phyloP scores from a whole-genome alignment of 495 filamentous ascomycete species.

The Hypoxylon lienhwacheense region DNA sequence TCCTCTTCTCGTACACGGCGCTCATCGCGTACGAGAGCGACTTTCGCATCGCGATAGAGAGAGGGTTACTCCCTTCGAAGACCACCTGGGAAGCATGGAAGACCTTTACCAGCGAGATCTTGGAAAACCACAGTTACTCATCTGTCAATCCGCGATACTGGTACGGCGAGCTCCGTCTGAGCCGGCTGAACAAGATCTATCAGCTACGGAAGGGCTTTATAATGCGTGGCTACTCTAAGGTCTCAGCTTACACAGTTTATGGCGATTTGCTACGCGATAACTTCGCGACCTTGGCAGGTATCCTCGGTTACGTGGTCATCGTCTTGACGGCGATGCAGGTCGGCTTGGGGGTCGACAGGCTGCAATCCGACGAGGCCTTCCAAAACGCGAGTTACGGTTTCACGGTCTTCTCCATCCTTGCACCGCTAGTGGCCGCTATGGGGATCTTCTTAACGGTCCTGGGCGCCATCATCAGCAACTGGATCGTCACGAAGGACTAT shows the following conservation, averaged over 20 bases:
- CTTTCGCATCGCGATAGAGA: conserved; percentile 43
- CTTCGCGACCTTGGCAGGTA: conserved; percentile 48
- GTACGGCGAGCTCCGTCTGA: conserved; percentile 52
- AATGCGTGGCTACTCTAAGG: conserved; percentile 36
- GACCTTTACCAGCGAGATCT: conserved; percentile 23
- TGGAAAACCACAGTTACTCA: conserved; percentile 29
- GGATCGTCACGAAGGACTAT: conserved; percentile 33
- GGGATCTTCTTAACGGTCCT: conserved; percentile 31
- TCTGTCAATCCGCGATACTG: conserved; percentile 46
- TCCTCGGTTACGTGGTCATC: conserved; percentile 55
- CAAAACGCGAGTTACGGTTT: conserved; percentile 56
- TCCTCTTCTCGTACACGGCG: conserved; percentile 49
- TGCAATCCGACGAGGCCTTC: conserved; percentile 47
- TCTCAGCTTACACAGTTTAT: conserved; percentile 33
- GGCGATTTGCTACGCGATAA: conserved; percentile 49
- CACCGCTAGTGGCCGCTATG: conserved; percentile 30
- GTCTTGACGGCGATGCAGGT: conserved; percentile 64
- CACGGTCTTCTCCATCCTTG: conserved; percentile 53
- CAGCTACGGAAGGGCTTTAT: conserved; percentile 30
- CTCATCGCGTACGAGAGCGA: conserved; percentile 52
- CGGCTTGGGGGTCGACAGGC: conserved; percentile 49
- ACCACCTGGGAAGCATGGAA: conserved; percentile 42
- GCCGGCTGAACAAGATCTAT: conserved; percentile 44
- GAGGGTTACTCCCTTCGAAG: conserved; percentile 41
- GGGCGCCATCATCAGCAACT: conserved; percentile 33